Conservation (phyloP, 1,284 basidiomycete genomes). For the Sphagnurus paluster region DNA sequence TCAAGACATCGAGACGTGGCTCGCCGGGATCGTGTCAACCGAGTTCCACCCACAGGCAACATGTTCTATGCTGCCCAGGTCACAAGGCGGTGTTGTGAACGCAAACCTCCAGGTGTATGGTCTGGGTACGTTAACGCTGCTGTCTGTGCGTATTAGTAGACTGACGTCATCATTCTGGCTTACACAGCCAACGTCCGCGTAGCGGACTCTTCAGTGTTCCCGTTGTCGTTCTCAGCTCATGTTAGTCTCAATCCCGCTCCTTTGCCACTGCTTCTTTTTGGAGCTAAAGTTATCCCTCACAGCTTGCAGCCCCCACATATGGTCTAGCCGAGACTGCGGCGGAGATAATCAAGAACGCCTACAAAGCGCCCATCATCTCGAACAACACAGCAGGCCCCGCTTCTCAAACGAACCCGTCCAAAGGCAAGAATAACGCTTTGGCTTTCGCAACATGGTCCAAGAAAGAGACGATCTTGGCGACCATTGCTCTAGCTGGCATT, state of each 20-base stretch:
- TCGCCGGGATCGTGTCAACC: conserved; percentile 35
- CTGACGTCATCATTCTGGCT: conserved; percentile 21
- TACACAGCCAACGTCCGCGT: conserved; percentile 47
- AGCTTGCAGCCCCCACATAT: conserved; percentile 61
- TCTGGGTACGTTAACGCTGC: conserved; percentile 12
- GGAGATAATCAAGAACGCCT: conserved; percentile 43
- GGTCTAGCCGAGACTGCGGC: conserved; percentile 72
- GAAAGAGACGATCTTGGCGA: not conserved
- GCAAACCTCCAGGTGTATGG: conserved; percentile 36
- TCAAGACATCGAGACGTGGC: conserved; percentile 47
- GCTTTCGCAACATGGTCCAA: not conserved
- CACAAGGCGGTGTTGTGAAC: conserved; percentile 45
- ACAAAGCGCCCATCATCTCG: conserved; percentile 1
- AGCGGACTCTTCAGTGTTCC: conserved; percentile 55
- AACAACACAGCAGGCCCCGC: no score
- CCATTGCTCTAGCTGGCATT: not conserved
- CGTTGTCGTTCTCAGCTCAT: conserved; percentile 52
- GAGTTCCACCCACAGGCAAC: conserved; percentile 50
- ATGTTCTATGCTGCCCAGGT: conserved; percentile 44
- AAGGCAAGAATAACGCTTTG: not conserved
- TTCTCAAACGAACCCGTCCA: not conserved
- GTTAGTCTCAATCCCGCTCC: conserved; percentile 26
- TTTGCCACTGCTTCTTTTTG: not conserved
- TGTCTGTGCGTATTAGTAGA: not conserved
- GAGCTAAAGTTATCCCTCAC: not conserved